A percentile compares a stretch with the other conserved stretches of the same genome.
Evolutionary conservation across 2,329 filamentous ascomycete species (phyloP).

Genomic region (Parastagonospora avenae): DNA sequence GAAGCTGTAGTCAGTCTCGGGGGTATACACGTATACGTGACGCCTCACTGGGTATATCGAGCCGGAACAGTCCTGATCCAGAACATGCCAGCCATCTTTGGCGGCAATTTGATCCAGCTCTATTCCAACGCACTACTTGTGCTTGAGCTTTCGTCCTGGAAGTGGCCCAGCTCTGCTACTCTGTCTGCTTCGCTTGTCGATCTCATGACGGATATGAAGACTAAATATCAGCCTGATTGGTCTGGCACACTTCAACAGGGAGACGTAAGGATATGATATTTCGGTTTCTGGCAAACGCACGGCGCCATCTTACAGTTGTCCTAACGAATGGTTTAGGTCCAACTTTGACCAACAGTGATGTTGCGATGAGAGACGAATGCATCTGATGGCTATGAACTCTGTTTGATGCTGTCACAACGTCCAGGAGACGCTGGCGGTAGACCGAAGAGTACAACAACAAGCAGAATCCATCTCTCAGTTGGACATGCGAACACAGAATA

Average conservation of each 20-base stretch:
- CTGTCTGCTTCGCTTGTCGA: constrained; percentile 36
- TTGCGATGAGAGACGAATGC: not conserved
- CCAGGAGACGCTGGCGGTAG: too few species aligned
- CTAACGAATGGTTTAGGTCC: constrained; percentile 9
- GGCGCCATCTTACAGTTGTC: constrained; percentile 3
- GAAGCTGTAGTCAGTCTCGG: constrained; percentile 40
- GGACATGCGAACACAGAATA: too few species aligned
- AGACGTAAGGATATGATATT: constrained; percentile 34
- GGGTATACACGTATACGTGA: constrained; percentile 38
- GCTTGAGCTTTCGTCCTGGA: constrained; percentile 39
- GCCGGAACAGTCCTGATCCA: constrained; percentile 40
- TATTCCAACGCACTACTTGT: constrained; percentile 44
- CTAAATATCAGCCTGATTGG: constrained; percentile 35
- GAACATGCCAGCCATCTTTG: constrained; percentile 36
- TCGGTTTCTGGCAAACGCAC: constrained; percentile 6
- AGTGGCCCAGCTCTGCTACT: constrained; percentile 41
- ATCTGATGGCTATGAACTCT: not conserved
- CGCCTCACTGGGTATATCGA: constrained; percentile 44
- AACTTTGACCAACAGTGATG: not conserved
- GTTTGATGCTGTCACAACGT: too few species aligned
- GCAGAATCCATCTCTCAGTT: too few species aligned
- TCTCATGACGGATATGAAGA: constrained; percentile 41
- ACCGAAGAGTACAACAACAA: too few species aligned
- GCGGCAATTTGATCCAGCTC: constrained; percentile 38
- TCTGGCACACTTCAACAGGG: constrained; percentile 28